These are phyloP conservation scores for Fusarium coffeatum DNA, from an alignment of 2,329 filamentous ascomycete genomes.

Conservation along the genomic window DNA sequence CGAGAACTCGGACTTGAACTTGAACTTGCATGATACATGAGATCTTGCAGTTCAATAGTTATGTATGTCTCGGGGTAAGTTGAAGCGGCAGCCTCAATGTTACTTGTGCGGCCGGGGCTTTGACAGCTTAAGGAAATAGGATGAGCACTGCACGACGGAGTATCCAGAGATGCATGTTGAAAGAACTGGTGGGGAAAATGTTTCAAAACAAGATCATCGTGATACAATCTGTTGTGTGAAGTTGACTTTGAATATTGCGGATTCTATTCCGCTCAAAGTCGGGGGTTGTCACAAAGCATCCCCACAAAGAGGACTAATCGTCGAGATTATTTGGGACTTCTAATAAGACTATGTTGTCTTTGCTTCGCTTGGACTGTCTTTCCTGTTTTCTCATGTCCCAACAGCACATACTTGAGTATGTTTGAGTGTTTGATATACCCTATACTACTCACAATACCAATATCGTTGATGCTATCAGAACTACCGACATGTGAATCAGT, in stretches of 20 bases:
- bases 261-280: not conserved
- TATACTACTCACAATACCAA: slow-evolving; percentile 30
- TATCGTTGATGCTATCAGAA: slow-evolving; percentile 69
- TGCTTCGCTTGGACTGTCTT: not conserved
- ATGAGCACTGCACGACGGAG: slow-evolving; percentile 48
- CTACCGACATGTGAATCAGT: slow-evolving; percentile 63
- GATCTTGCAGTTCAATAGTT: not conserved
- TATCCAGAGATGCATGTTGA: slow-evolving; percentile 42
- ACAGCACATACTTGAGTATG: not conserved
- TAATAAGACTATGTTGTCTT: not conserved
- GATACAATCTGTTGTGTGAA: slow-evolving; percentile 74
- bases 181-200: slow-evolving; percentile 61
- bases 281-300: not conserved
- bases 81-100: slow-evolving; percentile 65
- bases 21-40: not conserved
- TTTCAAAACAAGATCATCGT: slow-evolving; percentile 75
- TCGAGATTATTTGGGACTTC: not conserved
- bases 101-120: slow-evolving; percentile 59
- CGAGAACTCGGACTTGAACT: not conserved
- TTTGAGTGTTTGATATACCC: not conserved
- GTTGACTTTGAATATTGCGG: not conserved
- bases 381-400: rapidly evolving
- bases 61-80: slow-evolving; percentile 59
- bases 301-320: not conserved
- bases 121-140: slow-evolving; percentile 65